Conservation (phyloP, 176 grass and related monocot genomes). For the Eleusine coracana region DNA sequence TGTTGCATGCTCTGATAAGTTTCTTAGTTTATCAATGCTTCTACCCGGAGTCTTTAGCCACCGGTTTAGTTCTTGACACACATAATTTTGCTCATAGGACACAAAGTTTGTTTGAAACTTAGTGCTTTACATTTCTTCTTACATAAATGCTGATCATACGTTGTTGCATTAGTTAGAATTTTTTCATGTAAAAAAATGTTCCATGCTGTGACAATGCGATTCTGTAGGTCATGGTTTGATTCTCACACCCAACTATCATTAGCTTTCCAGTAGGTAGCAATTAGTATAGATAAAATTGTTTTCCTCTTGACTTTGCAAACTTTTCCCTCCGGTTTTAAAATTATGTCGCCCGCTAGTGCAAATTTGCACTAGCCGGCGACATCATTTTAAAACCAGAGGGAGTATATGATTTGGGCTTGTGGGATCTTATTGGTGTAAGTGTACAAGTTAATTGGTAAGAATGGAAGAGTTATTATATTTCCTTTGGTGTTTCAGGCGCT, state of each 20-base stretch:
- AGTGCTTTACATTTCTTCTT: constrained; percentile 11
- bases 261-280: background rate
- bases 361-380: too few species aligned
- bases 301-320: background rate
- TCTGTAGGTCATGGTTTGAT: background rate
- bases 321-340: too few species aligned
- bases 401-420: background rate
- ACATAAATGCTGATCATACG: background rate
- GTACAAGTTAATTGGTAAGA: background rate
- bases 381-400: too few species aligned
- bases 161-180: background rate
- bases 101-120: background rate
- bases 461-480: constrained; percentile 37
- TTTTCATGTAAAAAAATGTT: constrained; percentile 21
- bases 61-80: background rate
- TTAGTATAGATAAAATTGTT: background rate
- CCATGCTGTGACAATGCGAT: background rate
- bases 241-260: background rate
- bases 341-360: too few species aligned
- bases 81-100: background rate
- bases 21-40: background rate
- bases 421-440: constrained; percentile 7
- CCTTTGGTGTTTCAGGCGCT: constrained; percentile 73
- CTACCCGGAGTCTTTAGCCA: background rate
- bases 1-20: background rate